Evolutionary conservation across 371 early-diverging fungal genomes (phyloP).

Genomic region (Mortierella sp.): DNA sequence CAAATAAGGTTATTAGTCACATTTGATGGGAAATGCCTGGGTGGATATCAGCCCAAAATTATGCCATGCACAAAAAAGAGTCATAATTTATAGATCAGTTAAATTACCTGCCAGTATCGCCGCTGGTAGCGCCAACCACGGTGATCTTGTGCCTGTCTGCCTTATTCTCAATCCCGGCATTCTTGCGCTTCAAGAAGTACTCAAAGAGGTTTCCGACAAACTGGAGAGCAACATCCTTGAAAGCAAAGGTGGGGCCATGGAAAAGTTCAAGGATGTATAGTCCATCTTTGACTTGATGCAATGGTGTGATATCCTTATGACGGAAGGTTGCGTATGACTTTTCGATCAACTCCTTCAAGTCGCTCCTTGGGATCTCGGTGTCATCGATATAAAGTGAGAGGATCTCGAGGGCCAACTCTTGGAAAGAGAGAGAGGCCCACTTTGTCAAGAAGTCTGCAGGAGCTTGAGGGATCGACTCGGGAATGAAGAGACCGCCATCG

Average conservation of each 20-base stretch:
- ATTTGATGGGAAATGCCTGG: conserved; percentile 6
- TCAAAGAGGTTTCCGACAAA: conserved; percentile 97
- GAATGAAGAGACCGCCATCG: conserved; percentile 97
- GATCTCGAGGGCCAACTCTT: conserved; percentile 86
- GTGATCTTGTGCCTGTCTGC: conserved; percentile 79
- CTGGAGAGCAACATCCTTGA: conserved; percentile 98
- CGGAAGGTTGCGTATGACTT: conserved; percentile 88
- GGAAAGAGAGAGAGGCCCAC: conserved; percentile 84
- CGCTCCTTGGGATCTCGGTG: conserved; percentile 81
- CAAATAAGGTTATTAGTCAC: conserved; percentile 56
- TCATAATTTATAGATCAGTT: not conserved
- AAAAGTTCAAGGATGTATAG: conserved; percentile 92
- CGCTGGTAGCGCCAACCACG: conserved; percentile 97
- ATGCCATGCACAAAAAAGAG: conserved; percentile 15
- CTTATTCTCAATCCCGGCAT: conserved; percentile 61
- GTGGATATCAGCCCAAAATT: not conserved
- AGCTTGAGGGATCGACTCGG: conserved; percentile 83
- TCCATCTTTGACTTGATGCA: conserved; percentile 76
- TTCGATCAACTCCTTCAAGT: conserved; percentile 76
- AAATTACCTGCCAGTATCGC: conserved; percentile 92
- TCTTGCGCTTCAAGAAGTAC: conserved; percentile 91
- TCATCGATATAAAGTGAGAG: conserved; percentile 86
- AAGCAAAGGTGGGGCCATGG: conserved; percentile 98
- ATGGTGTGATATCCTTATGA: conserved; percentile 82
- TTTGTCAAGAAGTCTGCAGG: conserved; percentile 57